A percentile compares a stretch with the other conserved stretches of the same genome.
Evolutionary conservation across 768 basidiomycete genomes (phyloP).

Genomic region (Terana coerulea): DNA sequence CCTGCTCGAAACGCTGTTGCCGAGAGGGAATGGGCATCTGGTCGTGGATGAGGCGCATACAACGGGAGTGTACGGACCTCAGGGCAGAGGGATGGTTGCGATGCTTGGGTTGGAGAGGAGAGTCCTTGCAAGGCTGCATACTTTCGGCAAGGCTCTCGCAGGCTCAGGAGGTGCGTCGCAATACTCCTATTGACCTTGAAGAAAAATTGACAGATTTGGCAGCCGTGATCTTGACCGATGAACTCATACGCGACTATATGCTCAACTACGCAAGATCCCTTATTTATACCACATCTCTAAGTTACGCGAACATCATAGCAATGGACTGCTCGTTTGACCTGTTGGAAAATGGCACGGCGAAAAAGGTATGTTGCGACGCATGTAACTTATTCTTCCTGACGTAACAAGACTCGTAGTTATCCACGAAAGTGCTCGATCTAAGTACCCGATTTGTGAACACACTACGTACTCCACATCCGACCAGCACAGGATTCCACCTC

Average conservation of each 20-base stretch:
- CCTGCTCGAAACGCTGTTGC: constrained; percentile 57
- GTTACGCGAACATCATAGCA: constrained; percentile 71
- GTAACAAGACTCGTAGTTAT: constrained; percentile 10
- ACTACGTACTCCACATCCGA: constrained; percentile 26
- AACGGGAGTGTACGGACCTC: constrained; percentile 82
- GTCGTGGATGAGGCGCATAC: constrained; percentile 94
- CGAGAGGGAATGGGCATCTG: constrained; percentile 61
- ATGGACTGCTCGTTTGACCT: constrained; percentile 78
- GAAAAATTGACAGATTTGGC: neutral
- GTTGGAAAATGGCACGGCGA: constrained; percentile 62
- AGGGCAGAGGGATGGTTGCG: constrained; percentile 72
- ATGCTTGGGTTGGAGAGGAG: constrained; percentile 65
- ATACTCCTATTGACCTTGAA: neutral
- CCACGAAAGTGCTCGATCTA: constrained; percentile 31
- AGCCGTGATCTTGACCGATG: constrained; percentile 77
- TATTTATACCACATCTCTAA: constrained; percentile 88
- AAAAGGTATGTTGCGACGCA: constrained; percentile 38
- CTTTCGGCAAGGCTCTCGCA: constrained; percentile 90
- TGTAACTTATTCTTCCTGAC: constrained; percentile 22
- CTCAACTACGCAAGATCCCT: constrained; percentile 90
- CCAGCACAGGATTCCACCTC: constrained; percentile 21
- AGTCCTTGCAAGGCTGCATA: constrained; percentile 78
- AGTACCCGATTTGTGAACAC: constrained; percentile 35
- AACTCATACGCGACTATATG: constrained; percentile 75
- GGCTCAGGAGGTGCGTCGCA: constrained; percentile 72